Percentiles rank a stretch among this genome's conserved stretches.
These are phyloP conservation scores for Macaranga tanarius DNA, from an alignment of 441 rosid species.

Conservation along the genomic window DNA sequence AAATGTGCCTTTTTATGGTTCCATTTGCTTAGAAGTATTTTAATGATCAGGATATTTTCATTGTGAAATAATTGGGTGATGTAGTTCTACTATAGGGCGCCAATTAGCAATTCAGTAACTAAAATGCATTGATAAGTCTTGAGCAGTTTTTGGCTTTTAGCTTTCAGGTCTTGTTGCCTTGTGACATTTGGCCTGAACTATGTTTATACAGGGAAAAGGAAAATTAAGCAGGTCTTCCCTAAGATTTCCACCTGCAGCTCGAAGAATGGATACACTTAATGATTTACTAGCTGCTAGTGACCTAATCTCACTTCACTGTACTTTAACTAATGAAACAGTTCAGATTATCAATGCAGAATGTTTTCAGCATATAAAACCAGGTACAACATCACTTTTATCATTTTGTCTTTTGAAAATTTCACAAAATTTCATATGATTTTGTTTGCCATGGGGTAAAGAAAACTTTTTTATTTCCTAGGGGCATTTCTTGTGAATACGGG, in stretches of 20 bases:
- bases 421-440: background rate
- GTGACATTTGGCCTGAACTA: slow-evolving; percentile 12
- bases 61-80: no score
- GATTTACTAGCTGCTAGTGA: slow-evolving; percentile 98
- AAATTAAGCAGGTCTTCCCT: slow-evolving; percentile 51
- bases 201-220: slow-evolving; percentile 55
- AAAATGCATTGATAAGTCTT: background rate
- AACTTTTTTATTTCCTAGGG: slow-evolving; percentile 40
- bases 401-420: background rate
- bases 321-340: slow-evolving; percentile 83
- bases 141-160: background rate
- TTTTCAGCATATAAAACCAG: slow-evolving; percentile 94
- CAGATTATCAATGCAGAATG: slow-evolving; percentile 91
- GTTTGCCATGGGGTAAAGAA: slow-evolving; percentile 6
- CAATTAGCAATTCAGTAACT: no score
- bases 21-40: no score
- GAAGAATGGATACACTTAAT: slow-evolving; percentile 93
- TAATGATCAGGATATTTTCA: no score
- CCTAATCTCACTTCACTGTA: slow-evolving; percentile 87
- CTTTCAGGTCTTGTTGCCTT: background rate
- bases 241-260: slow-evolving; percentile 83
- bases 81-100: no score
- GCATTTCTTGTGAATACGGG: slow-evolving; percentile 97
- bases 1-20: no score
- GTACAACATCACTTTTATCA: slow-evolving; percentile 33